These are phyloP conservation scores for Phytophthora gonapodyides DNA, from an alignment of 352 stramenopile species.

Conservation along the genomic window DNA sequence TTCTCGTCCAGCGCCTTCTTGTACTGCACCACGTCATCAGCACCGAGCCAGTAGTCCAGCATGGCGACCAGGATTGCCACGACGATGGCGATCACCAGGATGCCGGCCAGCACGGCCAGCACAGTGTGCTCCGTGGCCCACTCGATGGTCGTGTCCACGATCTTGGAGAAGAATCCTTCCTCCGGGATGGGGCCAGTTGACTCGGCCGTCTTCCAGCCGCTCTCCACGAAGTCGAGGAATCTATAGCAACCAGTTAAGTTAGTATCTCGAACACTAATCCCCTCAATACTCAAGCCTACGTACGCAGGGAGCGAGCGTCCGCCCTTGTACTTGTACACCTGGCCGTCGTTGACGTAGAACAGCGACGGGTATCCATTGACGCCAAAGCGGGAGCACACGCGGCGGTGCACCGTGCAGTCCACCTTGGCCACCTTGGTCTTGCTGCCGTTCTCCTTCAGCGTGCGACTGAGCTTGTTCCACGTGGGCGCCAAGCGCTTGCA, in stretches of 20 bases:
- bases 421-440: constrained; percentile 68
- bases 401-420: constrained; percentile 79
- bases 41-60: constrained; percentile 74
- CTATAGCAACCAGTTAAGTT: constrained; percentile 7
- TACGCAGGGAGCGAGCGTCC: constrained; percentile 68
- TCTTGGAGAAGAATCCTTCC: constrained; percentile 62
- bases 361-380: constrained; percentile 82
- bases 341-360: constrained; percentile 73
- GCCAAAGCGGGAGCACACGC: constrained; percentile 82
- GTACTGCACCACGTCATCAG: constrained; percentile 65
- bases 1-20: constrained; percentile 46
- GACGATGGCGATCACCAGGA: constrained; percentile 63
- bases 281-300: constrained; percentile 9
- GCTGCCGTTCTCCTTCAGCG: constrained; percentile 65
- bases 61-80: constrained; percentile 73
- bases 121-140: constrained; percentile 76
- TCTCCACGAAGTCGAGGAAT: constrained; percentile 67
- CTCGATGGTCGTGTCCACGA: constrained; percentile 66
- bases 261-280: not conserved
- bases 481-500: constrained; percentile 75
- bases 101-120: constrained; percentile 58
- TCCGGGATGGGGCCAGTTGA: constrained; percentile 61
- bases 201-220: constrained; percentile 58
- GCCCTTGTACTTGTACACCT: constrained; percentile 83
- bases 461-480: constrained; percentile 81